phyloP scores from a whole-genome alignment of 768 basidiomycete genomes.

The Filobasidium floriforme region DNA sequence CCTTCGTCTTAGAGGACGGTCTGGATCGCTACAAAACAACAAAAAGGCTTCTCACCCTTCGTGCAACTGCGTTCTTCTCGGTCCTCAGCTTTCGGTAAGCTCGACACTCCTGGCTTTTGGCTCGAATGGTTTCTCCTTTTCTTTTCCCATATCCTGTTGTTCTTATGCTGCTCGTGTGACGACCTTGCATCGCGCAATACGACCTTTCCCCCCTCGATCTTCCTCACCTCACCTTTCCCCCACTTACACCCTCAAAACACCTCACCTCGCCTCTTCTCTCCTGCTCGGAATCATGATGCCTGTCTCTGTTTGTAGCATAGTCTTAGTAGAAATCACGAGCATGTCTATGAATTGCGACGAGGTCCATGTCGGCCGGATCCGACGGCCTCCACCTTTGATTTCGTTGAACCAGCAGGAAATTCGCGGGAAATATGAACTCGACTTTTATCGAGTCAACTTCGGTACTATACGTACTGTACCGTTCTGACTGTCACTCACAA shows the following conservation, averaged over 20 bases:
- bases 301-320: neutral
- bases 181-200: conserved; percentile 12
- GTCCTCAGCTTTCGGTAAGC: neutral
- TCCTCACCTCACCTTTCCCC: neutral
- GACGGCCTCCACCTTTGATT: conserved; percentile 1
- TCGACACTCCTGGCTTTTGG: neutral
- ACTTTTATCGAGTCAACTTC: no score
- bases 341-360: neutral
- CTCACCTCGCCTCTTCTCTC: no score
- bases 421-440: neutral
- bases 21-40: neutral
- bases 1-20: neutral
- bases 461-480: no score
- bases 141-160: neutral
- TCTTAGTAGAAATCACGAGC: neutral
- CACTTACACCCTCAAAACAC: neutral
- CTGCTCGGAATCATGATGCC: neutral
- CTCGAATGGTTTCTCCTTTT: neutral
- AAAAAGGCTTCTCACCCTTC: neutral
- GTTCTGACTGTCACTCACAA: neutral
- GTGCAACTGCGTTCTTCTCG: neutral
- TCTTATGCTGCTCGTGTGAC: conserved; percentile 6
- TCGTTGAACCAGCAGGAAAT: no score
- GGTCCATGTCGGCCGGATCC: neutral
- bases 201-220: neutral